These are phyloP conservation scores for Solanum paucissectum DNA, from an alignment of 257 asterid genomes.

Conservation along the genomic window DNA sequence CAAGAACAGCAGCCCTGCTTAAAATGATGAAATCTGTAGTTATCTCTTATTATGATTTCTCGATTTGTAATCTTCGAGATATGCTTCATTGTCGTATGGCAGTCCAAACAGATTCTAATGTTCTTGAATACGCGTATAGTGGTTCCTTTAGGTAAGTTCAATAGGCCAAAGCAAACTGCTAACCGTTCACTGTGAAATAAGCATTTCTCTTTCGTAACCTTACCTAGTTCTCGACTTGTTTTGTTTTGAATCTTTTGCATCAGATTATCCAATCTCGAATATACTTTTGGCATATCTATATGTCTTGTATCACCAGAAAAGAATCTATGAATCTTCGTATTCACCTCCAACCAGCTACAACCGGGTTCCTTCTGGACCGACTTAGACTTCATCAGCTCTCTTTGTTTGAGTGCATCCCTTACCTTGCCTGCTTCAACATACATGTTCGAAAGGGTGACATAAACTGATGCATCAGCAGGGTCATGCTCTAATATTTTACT, in stretches of 20 bases:
- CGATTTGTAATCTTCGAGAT: not conserved
- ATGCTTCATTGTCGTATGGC: conserved; percentile 9
- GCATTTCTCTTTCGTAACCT: not conserved
- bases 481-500: conserved; percentile 7
- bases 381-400: conserved; percentile 8
- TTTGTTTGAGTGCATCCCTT: conserved; percentile 6
- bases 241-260: not conserved
- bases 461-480: conserved; percentile 13
- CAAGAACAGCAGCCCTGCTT: conserved; percentile 15
- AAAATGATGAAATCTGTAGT: conserved; percentile 20
- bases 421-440: conserved; percentile 11
- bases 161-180: conserved; percentile 14
- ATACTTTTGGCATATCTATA: not conserved
- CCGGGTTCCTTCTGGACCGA: conserved; percentile 13
- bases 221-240: not conserved
- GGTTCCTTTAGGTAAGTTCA: conserved; percentile 5
- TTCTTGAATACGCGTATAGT: conserved; percentile 14
- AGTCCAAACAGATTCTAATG: conserved; percentile 11
- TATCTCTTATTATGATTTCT: conserved; percentile 9
- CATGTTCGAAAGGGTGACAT: conserved; percentile 16
- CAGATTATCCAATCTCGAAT: not conserved
- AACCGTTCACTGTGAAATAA: conserved; percentile 15
- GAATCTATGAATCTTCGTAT: conserved; percentile 4
- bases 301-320: conserved; percentile 12
- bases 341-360: conserved; percentile 21